A percentile compares a stretch with the other conserved stretches of the same genome.
These are phyloP conservation scores for Glebionis coronaria DNA, from an alignment of 129 eudicot genomes.

Conservation along the genomic window DNA sequence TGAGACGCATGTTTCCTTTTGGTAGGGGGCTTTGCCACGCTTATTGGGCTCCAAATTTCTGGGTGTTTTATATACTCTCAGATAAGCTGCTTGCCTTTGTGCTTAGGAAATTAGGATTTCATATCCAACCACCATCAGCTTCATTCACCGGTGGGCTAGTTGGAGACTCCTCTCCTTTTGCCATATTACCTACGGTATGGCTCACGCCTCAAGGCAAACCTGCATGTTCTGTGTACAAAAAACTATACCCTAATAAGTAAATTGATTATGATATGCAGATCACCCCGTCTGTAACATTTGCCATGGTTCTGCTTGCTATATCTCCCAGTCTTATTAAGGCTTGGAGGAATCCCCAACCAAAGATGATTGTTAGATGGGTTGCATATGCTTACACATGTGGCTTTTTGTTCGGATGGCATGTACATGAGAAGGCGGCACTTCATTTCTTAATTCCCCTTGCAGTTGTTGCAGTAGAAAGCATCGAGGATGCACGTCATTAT, in stretches of 20 bases:
- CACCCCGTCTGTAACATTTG: conserved; percentile 70
- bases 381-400: conserved; percentile 95
- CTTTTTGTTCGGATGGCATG: conserved; percentile 97
- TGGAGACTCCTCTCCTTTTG: conserved; percentile 90
- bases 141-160: conserved; percentile 97
- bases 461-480: conserved; percentile 51
- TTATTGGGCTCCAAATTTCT: conserved; percentile 98
- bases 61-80: conserved; percentile 83
- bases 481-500: conserved; percentile 79
- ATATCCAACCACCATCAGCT: conserved; percentile 66
- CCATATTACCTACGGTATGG: conserved; percentile 74
- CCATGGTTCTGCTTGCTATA: conserved; percentile 61
- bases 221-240: conserved; percentile 9
- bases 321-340: conserved; percentile 71
- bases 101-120: conserved; percentile 58
- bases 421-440: conserved; percentile 94
- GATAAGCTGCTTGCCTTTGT: conserved; percentile 67
- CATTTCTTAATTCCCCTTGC: conserved; percentile 94
- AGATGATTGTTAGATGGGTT: conserved; percentile 80
- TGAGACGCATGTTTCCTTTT: conserved; percentile 95
- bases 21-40: conserved; percentile 99
- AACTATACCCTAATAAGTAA: not conserved
- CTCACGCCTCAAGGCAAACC: not conserved
- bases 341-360: conserved; percentile 86
- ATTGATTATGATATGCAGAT: conserved; percentile 47